Evolutionary conservation across 306 rosid species (phyloP), one percentile per base, ranked within the genome.

Genomic region (Prunus dulcis): DNA sequence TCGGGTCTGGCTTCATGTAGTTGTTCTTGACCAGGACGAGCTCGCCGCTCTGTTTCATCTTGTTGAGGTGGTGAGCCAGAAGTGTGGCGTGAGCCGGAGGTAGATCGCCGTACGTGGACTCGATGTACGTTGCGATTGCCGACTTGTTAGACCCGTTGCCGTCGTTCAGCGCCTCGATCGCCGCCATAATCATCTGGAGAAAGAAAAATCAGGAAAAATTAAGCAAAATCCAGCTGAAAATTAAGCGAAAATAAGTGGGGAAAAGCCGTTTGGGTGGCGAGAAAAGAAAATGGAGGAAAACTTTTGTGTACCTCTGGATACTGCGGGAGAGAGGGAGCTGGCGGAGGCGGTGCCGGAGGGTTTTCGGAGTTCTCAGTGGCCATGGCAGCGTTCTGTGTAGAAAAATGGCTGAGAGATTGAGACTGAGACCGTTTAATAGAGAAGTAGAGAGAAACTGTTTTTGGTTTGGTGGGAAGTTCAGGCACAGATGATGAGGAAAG

Each of bases 1-100:
- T 82, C 6, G 84, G 83, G 51, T 87, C 90, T 3, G 88, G 86
- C 64, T 84, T 87, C 84, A 82, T 79, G 83, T 81, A 87, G 88
- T 74, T 76, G 84, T 84, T 84, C 76, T 87, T 79, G n/a, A 77
- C 34, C 58, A 84, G 70, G 3, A 45, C 79, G 49, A 87, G 88
- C 79, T 76, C 77, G 18, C 90, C 90, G 52, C 53, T 81, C 67
- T 79, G 78, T 61, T 72, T 87, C 88, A 87, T 64, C 72, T 63
- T 30, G 75, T 79, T 71, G 9, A 87, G 85, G 79, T 82, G 81
- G 57, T 87, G 83, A 3, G 79, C 0, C 43, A 87, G 72, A 2
- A 87, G 90, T 5, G 82, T 71, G 22, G 77, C 8, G 88, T 84
- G 87, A 6, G 82, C 18, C 8, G 62, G 74, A 10, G 88, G 84